Percentiles rank a stretch among this genome's conserved stretches.
phyloP scores from a whole-genome alignment of 352 stramenopile species.

The Phytophthora quininea region DNA sequence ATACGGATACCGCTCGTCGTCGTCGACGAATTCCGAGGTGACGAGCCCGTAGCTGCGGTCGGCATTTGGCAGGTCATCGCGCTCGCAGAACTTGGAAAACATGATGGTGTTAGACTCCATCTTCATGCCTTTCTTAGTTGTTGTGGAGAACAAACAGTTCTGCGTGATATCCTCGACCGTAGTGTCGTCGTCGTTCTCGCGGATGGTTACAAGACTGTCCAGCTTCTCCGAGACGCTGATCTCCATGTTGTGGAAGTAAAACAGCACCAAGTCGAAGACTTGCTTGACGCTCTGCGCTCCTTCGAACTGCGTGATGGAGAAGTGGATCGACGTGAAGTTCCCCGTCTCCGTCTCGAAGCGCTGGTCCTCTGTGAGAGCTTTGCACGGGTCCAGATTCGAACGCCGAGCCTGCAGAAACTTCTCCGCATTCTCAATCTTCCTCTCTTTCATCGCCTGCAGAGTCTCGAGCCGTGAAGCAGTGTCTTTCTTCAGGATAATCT shows the following conservation, averaged over 20 bases:
- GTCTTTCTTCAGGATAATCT: neutral
- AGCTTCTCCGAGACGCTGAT: conserved; percentile 48
- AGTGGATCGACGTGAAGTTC: conserved; percentile 19
- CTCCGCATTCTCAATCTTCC: neutral
- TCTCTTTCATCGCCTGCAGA: neutral
- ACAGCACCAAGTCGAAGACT: conserved; percentile 43
- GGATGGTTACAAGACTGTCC: conserved; percentile 39
- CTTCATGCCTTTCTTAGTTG: conserved; percentile 20
- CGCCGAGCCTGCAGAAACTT: neutral
- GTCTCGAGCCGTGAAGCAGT: neutral
- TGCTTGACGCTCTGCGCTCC: conserved; percentile 28
- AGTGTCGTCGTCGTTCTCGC: conserved; percentile 38
- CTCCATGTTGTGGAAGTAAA: conserved; percentile 40
- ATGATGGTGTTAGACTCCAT: conserved; percentile 37
- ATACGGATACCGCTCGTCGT: too few relatives aligned
- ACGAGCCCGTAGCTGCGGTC: too few relatives aligned
- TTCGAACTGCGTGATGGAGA: conserved; percentile 27
- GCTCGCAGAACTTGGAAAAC: conserved; percentile 26
- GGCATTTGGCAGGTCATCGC: neutral
- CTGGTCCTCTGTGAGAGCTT: conserved; percentile 26
- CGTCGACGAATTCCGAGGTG: too few relatives aligned
- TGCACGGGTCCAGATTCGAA: conserved; percentile 17
- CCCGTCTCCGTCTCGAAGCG: conserved; percentile 22
- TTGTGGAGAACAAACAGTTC: conserved; percentile 38
- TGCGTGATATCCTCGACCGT: conserved; percentile 2